Evolutionary conservation across 768 basidiomycete genomes (phyloP).

Genomic region (Chalciporus chontae): DNA sequence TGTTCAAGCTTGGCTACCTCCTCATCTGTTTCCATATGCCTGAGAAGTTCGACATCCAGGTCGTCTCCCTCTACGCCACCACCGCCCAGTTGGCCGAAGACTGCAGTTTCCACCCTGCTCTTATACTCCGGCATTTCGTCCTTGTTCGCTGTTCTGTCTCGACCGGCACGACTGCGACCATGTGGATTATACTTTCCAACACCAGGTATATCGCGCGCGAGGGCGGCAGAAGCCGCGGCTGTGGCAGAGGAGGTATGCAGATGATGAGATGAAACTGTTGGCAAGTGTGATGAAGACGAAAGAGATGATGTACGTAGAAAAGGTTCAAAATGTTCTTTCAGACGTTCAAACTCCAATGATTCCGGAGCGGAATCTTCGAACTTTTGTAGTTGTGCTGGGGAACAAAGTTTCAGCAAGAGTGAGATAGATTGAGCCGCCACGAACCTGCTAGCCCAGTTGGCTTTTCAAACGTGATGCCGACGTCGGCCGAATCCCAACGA

Average conservation of each 20-base stretch:
- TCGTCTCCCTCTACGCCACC: constrained; percentile 49
- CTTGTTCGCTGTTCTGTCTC: constrained; percentile 64
- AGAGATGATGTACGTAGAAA: constrained; percentile 81
- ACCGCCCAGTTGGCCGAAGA: constrained; percentile 49
- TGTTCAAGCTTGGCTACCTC: constrained; percentile 73
- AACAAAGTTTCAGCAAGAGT: constrained; percentile 1
- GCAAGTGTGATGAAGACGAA: constrained; percentile 59
- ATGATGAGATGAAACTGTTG: constrained; percentile 58
- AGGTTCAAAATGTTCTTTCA: constrained; percentile 97
- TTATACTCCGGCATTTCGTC: constrained; percentile 79
- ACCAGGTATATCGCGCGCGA: constrained; percentile 84
- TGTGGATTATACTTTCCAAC: constrained; percentile 74
- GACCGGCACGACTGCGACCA: constrained; percentile 43
- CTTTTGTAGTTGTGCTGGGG: constrained; percentile 86
- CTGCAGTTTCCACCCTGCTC: constrained; percentile 62
- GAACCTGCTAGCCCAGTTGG: constrained; percentile 91
- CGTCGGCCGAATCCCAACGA: constrained; percentile 90
- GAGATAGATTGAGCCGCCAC: constrained; percentile 16
- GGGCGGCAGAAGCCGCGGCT: constrained; percentile 84
- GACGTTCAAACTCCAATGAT: constrained; percentile 83
- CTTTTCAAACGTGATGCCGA: constrained; percentile 93
- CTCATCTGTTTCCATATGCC: constrained; percentile 54
- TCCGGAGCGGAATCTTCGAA: constrained; percentile 84
- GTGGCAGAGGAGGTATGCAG: constrained; percentile 78
- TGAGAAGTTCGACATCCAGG: constrained; percentile 68